Evolutionary conservation across 495 filamentous ascomycete genomes (phyloP), one percentile per base, ranked within the genome.

Genomic region (Xeromyces bisporus): DNA sequence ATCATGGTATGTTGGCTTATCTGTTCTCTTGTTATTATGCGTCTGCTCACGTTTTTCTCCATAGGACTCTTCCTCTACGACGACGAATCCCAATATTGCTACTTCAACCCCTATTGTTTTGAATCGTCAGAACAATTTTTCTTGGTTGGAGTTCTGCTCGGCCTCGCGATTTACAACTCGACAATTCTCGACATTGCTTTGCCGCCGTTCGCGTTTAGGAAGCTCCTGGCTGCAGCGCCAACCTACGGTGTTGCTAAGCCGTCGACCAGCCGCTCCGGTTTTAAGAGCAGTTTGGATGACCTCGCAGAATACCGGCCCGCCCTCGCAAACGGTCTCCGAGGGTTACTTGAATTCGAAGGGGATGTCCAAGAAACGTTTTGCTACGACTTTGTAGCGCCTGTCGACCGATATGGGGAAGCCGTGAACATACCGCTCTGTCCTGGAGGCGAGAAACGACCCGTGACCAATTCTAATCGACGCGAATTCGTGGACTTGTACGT

Each of bases 121-220:
- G 86, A 96, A 49, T 85, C 82, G 0, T 87, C 87, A 6, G 83
- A 93, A 45, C 86, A 93, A 39, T 96, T 80, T 49, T 92, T 86
- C 44, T 61, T 96, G 26, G 81, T 96, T 28, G 86, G 86, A 15
- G 81, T 84, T 23, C 56, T 93, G 18, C 68, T 93, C 15, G 86
- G 86, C 2, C 67, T 96, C 15, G 86, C 86, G 12, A 93, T 96
- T 42, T 93, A 96, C 60, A 93, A 96, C 53, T 91, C 83, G 1
- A 96, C 83, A 2, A 93, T 96, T 42, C 64, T 96, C 4, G 86
- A 96, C 44, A 68, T 96, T 28, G 77, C 81, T 6, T 61, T 96
- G 10, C 86, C 86, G 3, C 84, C 87, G n/a, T 93, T 93, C 47
- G 76, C 77, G 1, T 96, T 93, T 49, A 74, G 81, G 39, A 93